These are phyloP conservation scores for Ceratobasidium sp. DNA, from an alignment of 1,284 basidiomycete species.

Conservation along the genomic window DNA sequence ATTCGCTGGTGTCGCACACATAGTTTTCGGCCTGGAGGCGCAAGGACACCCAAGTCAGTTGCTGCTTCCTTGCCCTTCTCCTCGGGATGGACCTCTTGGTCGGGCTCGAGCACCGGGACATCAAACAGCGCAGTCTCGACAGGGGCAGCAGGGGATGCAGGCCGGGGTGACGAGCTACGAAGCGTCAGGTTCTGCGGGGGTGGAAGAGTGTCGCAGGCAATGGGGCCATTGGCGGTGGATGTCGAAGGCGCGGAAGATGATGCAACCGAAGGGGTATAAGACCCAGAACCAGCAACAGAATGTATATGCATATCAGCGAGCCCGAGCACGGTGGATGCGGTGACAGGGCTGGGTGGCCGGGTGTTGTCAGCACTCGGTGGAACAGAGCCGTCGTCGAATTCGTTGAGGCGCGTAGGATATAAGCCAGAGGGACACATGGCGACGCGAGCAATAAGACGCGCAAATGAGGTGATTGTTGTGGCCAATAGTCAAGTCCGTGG, in stretches of 20 bases:
- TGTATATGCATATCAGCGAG: conserved; percentile 31
- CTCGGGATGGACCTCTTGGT: background rate
- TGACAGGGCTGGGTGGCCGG: background rate
- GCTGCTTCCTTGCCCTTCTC: background rate
- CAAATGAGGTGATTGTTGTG: conserved; percentile 33
- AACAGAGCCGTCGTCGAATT: conserved; percentile 31
- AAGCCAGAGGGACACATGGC: background rate
- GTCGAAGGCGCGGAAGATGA: background rate
- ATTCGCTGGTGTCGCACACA: conserved; percentile 94
- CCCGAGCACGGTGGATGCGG: conserved; percentile 11
- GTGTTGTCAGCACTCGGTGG: conserved; percentile 9
- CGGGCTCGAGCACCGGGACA: conserved; percentile 3
- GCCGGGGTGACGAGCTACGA: conserved; percentile 26
- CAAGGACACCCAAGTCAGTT: conserved; percentile 42
- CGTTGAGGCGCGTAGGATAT: conserved; percentile 14
- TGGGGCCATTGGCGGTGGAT: conserved; percentile 4
- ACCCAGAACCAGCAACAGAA: background rate
- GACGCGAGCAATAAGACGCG: conserved; percentile 33
- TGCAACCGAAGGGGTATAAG: background rate
- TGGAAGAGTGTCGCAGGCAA: conserved; percentile 19
- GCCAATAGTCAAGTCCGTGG: background rate
- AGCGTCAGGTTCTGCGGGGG: conserved; percentile 21
- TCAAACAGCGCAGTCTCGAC: conserved; percentile 42
- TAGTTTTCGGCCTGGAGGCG: conserved; percentile 69
- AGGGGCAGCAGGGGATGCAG: conserved; percentile 52